phyloP scores from a whole-genome alignment of 495 filamentous ascomycete species.

The Astrothelium macrocarpum region DNA sequence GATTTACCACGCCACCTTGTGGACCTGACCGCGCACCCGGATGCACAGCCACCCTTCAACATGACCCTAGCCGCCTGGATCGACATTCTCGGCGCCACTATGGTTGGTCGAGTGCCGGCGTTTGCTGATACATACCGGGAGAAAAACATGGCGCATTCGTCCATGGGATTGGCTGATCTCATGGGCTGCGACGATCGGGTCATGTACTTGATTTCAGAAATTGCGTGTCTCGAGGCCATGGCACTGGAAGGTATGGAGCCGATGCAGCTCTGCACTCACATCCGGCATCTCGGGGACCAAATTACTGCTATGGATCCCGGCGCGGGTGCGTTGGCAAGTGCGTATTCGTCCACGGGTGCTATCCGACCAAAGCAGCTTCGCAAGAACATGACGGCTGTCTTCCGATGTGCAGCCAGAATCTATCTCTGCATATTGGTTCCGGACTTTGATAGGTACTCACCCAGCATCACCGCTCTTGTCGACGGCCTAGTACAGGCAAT shows the following conservation, averaged over 20 bases:
- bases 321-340: slow-evolving; percentile 23
- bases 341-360: slow-evolving; percentile 51
- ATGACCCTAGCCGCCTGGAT: slow-evolving; percentile 96
- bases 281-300: slow-evolving; percentile 68
- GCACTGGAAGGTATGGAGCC: slow-evolving; percentile 74
- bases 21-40: slow-evolving; percentile 42
- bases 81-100: slow-evolving; percentile 89
- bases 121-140: slow-evolving; percentile 89
- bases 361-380: slow-evolving; percentile 71
- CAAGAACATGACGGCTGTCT: slow-evolving; percentile 78
- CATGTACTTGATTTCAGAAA: slow-evolving; percentile 98
- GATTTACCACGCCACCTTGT: slow-evolving; percentile 60
- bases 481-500: slow-evolving; percentile 60
- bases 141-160: slow-evolving; percentile 66
- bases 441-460: slow-evolving; percentile 63
- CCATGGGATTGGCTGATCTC: slow-evolving; percentile 74
- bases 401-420: slow-evolving; percentile 85
- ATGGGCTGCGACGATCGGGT: slow-evolving; percentile 98
- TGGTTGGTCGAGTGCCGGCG: slow-evolving; percentile 71
- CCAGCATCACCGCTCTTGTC: slow-evolving; percentile 62
- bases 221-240: slow-evolving; percentile 85
- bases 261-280: slow-evolving; percentile 74
- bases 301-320: slow-evolving; percentile 65
- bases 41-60: slow-evolving; percentile 73
- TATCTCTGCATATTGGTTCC: slow-evolving; percentile 92